Evolutionary conservation across 2,329 filamentous ascomycete genomes (phyloP).

Genomic region (Emydomyces testavorans): DNA sequence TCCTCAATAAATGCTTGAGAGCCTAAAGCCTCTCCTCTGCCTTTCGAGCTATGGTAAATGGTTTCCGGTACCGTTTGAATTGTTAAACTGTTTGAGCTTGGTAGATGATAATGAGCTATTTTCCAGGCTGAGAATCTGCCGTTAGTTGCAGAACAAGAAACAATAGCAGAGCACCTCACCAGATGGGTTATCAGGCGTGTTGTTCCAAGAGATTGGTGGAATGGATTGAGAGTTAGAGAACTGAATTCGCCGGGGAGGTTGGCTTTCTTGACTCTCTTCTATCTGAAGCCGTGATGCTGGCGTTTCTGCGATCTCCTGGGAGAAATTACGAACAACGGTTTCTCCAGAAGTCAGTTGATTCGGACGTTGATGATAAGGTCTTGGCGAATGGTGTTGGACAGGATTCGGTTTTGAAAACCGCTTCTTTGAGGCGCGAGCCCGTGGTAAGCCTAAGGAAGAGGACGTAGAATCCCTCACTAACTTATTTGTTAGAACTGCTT

Average conservation of each 20-base stretch:
- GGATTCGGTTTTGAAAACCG: background rate
- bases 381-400: background rate
- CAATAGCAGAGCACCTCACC: background rate
- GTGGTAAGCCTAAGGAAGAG: background rate
- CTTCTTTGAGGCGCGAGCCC: background rate
- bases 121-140: background rate
- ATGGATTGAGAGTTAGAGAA: background rate
- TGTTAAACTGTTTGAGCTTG: background rate
- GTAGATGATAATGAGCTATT: background rate
- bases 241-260: background rate
- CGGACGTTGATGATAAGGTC: background rate
- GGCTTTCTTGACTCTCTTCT: background rate
- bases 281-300: conserved; percentile 8
- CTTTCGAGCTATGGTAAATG: background rate
- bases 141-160: background rate
- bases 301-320: conserved; percentile 12
- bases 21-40: background rate
- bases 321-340: background rate
- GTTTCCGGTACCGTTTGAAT: conserved; percentile 5
- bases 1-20: background rate
- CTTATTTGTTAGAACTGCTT: background rate
- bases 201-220: background rate
- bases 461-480: background rate
- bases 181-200: background rate
- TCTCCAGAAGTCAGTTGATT: background rate